phyloP scores from a whole-genome alignment of 2,329 filamentous ascomycete species.

The Sphaerulina vaccinii region DNA sequence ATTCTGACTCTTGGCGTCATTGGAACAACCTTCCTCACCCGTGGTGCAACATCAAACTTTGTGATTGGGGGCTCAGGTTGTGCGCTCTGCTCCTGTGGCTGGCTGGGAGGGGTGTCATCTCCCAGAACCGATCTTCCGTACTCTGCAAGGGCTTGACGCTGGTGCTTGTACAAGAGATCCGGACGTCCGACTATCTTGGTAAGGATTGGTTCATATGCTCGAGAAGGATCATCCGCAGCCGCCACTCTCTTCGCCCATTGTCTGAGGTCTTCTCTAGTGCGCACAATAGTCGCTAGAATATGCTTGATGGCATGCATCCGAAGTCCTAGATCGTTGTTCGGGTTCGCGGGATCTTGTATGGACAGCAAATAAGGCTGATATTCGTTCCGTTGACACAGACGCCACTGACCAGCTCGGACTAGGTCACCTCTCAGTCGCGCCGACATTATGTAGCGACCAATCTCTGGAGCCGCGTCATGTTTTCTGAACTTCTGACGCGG shows the following conservation, averaged over 20 bases:
- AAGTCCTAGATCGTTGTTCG: constrained; percentile 57
- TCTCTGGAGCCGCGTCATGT: constrained; percentile 16
- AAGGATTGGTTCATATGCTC: constrained; percentile 20
- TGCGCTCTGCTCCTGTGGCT: background rate
- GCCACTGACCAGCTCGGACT: constrained; percentile 37
- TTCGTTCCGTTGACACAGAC: constrained; percentile 38
- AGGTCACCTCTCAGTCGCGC: constrained; percentile 23
- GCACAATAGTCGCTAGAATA: constrained; percentile 46
- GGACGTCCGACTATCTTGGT: constrained; percentile 30
- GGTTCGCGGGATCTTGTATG: constrained; percentile 60
- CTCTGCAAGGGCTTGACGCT: constrained; percentile 27
- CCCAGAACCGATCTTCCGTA: constrained; percentile 23
- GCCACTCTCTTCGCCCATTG: background rate
- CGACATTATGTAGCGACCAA: constrained; percentile 13
- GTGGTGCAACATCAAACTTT: no score
- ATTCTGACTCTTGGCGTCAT: no score
- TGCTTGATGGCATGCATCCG: constrained; percentile 51
- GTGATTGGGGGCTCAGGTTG: background rate
- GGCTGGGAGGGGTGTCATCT: background rate
- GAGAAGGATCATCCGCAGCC: background rate
- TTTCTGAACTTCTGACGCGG: constrained; percentile 41
- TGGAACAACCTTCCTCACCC: no score
- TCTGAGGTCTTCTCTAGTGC: background rate
- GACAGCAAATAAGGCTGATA: constrained; percentile 47
- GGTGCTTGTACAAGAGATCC: constrained; percentile 28